Percentiles rank a stretch among this genome's conserved stretches.
phyloP scores from a whole-genome alignment of 345 rosid genomes.

The Salix dunnii region DNA sequence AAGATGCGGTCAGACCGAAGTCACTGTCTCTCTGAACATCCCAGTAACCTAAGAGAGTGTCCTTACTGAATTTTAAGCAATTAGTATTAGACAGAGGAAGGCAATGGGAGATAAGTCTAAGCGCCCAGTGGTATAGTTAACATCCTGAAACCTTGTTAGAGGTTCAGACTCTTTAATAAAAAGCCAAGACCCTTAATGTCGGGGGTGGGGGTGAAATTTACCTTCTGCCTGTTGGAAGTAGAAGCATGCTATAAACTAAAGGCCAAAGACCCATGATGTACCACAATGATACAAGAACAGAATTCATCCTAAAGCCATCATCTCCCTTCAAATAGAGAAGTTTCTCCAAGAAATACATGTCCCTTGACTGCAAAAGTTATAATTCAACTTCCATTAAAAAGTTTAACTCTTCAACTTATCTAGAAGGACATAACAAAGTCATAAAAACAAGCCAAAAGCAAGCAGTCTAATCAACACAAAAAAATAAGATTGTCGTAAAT shows the following conservation, averaged over 20 bases:
- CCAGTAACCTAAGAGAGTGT: background rate
- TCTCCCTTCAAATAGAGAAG: conserved; percentile 69
- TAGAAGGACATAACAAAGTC: no score
- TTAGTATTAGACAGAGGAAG: background rate
- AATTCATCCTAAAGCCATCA: conserved; percentile 87
- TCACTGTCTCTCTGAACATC: background rate
- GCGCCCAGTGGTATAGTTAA: no score
- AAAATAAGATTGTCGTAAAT: background rate
- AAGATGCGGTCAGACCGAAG: background rate
- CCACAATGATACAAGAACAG: conserved; percentile 76
- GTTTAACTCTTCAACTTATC: no score
- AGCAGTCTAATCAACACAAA: background rate
- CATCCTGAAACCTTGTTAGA: no score
- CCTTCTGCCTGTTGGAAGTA: conserved; percentile 83
- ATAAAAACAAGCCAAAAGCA: no score
- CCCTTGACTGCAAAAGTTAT: conserved; percentile 55
- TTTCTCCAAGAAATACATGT: conserved; percentile 75
- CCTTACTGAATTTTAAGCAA: background rate
- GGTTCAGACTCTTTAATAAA: no score
- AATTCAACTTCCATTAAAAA: no score
- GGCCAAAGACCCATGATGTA: conserved; percentile 94
- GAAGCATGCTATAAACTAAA: conserved; percentile 66
- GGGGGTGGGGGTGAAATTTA: conserved; percentile 18
- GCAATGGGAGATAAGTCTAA: no score
- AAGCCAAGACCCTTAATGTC: no score